These are phyloP conservation scores for Setaria viridis DNA, from an alignment of 202 grass and related monocot species.

Conservation along the genomic window DNA sequence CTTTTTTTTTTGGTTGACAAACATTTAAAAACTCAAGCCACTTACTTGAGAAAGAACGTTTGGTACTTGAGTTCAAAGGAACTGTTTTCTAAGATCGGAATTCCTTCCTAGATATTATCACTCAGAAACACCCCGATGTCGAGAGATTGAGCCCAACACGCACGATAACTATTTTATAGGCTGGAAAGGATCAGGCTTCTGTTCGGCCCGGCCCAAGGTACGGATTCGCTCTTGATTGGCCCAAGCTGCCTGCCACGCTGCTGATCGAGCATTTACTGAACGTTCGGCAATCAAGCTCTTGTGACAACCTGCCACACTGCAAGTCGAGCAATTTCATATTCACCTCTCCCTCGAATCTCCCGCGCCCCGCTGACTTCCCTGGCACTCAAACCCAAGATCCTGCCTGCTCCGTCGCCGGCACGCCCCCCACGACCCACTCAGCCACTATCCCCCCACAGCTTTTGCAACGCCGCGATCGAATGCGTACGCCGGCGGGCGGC, in stretches of 20 bases:
- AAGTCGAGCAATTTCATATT: slow-evolving; percentile 26
- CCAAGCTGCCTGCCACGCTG: neutral
- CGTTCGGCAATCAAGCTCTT: neutral
- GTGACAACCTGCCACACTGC: neutral
- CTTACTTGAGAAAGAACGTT: no score
- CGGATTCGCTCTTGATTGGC: neutral
- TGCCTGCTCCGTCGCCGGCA: neutral
- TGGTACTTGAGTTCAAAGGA: no score
- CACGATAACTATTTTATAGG: neutral
- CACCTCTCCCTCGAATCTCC: neutral
- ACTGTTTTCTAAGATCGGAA: no score
- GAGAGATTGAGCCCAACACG: neutral
- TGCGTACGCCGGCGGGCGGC: neutral
- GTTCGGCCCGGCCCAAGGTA: neutral
- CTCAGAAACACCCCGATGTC: neutral
- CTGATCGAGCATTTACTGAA: neutral
- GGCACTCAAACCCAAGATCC: neutral
- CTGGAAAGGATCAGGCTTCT: neutral
- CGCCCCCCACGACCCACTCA: neutral
- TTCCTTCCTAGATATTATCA: no score
- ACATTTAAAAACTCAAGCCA: no score
- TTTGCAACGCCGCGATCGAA: neutral
- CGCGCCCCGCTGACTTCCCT: slow-evolving; percentile 13
- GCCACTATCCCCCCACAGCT: neutral
- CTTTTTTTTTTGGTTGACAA: no score